Percentiles rank a stretch among this genome's conserved stretches.
Evolutionary conservation across 2,329 filamentous ascomycete species (phyloP).

Genomic region (Paecilomyces sp.): DNA sequence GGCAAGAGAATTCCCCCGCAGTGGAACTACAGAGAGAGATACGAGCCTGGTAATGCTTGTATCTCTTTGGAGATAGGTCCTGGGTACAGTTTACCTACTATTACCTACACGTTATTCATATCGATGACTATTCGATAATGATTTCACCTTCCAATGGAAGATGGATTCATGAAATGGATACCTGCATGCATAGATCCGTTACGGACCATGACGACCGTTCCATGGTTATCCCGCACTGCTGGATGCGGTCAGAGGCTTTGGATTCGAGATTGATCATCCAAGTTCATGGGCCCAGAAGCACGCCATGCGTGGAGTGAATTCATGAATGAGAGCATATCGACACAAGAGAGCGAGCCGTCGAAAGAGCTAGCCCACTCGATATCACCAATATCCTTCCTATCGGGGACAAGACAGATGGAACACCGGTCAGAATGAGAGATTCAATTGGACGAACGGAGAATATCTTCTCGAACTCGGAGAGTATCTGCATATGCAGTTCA

Average conservation of each 20-base stretch:
- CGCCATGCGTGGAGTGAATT: not conserved
- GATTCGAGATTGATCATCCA: not conserved
- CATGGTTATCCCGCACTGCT: not conserved
- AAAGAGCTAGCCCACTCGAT: not conserved
- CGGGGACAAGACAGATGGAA: constrained; percentile 41
- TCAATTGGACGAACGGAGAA: not conserved
- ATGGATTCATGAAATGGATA: not conserved
- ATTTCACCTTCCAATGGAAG: not conserved
- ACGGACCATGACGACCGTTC: not conserved
- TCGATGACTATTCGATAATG: not conserved
- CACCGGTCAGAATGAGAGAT: constrained; percentile 22
- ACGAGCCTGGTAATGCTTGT: not conserved
- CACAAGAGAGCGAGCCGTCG: not conserved
- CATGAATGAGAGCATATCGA: not conserved
- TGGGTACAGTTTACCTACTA: not conserved
- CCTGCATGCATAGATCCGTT: not conserved
- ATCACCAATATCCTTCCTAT: constrained; percentile 12
- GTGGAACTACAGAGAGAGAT: not conserved
- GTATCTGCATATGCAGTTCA: not conserved
- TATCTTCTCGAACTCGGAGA: not conserved
- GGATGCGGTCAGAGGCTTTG: not conserved
- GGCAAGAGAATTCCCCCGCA: not conserved
- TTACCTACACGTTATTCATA: not conserved
- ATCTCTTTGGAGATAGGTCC: not conserved
- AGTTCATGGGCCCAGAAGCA: not conserved